Percentiles rank a stretch among this genome's conserved stretches.
Conservation (phyloP, 164 flowering plant species). For the Cinnamomum chago region DNA sequence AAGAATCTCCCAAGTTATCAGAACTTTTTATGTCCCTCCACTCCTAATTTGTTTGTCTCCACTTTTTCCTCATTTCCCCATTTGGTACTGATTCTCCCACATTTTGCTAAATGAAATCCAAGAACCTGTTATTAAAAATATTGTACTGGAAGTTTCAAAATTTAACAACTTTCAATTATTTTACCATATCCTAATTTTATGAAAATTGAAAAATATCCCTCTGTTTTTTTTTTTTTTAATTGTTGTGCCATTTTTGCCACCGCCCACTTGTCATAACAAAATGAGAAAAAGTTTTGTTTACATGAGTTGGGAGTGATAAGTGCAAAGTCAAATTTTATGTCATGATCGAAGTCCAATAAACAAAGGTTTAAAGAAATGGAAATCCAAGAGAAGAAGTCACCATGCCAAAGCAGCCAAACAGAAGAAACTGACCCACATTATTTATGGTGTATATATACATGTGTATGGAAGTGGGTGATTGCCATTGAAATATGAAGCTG, state of each 20-base stretch:
- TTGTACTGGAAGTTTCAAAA: no score
- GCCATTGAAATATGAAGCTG: neutral
- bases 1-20: no score
- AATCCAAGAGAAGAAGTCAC: neutral
- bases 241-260: neutral
- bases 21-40: no score
- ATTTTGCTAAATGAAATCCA: no score
- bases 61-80: no score
- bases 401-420: neutral
- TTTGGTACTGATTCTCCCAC: no score
- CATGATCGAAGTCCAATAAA: constrained; percentile 9
- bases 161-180: neutral
- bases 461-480: neutral
- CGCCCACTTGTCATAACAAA: neutral
- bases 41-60: no score
- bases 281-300: neutral
- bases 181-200: neutral
- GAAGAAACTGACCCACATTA: neutral
- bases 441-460: neutral
- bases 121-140: no score
- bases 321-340: constrained; percentile 12
- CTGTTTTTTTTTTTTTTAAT: no score
- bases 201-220: neutral
- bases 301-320: neutral
- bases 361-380: neutral